phyloP scores from a whole-genome alignment of 495 filamentous ascomycete genomes.

The Penicillium dipodomyicola region DNA sequence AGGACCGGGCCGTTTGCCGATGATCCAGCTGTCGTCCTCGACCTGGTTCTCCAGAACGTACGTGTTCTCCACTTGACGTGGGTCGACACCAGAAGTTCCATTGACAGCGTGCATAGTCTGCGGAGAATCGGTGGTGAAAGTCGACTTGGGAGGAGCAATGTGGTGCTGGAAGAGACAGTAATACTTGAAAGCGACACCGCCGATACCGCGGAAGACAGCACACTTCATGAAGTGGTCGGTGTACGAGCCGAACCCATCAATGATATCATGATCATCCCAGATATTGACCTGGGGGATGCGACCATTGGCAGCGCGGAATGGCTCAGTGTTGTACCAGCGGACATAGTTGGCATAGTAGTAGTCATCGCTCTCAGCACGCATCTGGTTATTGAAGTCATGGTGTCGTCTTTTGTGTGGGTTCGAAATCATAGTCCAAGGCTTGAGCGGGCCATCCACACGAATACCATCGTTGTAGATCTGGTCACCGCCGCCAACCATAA shows the following conservation, averaged over 20 bases:
- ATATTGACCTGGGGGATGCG: conserved; percentile 91
- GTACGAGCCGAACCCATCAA: conserved; percentile 92
- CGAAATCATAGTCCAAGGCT: conserved; percentile 71
- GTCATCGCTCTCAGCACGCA: conserved; percentile 77
- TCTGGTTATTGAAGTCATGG: conserved; percentile 67
- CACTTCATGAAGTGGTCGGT: conserved; percentile 93
- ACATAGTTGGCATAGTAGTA: conserved; percentile 92
- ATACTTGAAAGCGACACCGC: conserved; percentile 82
- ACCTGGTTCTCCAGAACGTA: conserved; percentile 60
- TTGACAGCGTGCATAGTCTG: conserved; percentile 50
- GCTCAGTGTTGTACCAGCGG: conserved; percentile 78
- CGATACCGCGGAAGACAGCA: conserved; percentile 86
- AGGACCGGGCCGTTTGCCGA: conserved; percentile 69
- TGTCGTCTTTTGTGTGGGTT: conserved; percentile 81
- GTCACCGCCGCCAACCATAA: conserved; percentile 94
- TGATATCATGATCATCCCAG: conserved; percentile 93
- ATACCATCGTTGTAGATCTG: conserved; percentile 95
- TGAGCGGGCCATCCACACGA: conserved; percentile 75
- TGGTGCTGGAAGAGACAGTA: conserved; percentile 96
- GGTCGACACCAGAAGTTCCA: conserved; percentile 56
- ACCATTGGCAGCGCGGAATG: conserved; percentile 79
- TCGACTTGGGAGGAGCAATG: conserved; percentile 73
- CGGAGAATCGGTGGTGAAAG: conserved; percentile 71
- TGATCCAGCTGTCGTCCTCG: conserved; percentile 74
- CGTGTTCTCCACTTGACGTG: conserved; percentile 63